phyloP scores from a whole-genome alignment of 1,139 yeast genomes.

The Candida glucosophila region DNA sequence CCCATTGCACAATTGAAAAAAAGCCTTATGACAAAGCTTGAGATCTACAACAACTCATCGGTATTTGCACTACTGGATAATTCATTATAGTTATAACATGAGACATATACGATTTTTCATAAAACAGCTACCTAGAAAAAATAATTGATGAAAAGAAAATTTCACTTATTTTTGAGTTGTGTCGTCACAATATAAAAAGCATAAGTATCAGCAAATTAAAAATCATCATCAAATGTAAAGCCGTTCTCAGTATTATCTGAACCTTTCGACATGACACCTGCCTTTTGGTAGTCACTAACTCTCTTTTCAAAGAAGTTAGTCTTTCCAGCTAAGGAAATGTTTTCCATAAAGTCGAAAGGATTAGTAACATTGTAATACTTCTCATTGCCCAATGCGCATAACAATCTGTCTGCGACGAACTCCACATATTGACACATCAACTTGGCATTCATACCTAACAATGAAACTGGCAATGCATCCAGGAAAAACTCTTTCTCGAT shows the following conservation, averaged over 20 bases:
- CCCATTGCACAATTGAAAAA: too few species aligned
- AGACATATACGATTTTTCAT: too few species aligned
- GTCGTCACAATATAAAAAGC: too few species aligned
- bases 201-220: conserved; percentile 15
- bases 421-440: conserved; percentile 97
- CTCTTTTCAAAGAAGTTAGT: conserved; percentile 98
- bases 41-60: too few species aligned
- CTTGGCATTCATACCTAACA: conserved; percentile 86
- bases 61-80: too few species aligned
- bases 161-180: too few species aligned
- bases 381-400: conserved; percentile 82
- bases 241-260: conserved; percentile 23
- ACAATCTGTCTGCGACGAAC: conserved; percentile 91
- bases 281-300: conserved; percentile 97
- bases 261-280: conserved; percentile 82
- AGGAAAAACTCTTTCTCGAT: conserved; percentile 93
- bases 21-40: too few species aligned
- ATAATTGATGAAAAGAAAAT: too few species aligned
- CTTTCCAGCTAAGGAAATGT: conserved; percentile 94
- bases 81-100: too few species aligned
- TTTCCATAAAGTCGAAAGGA: conserved; percentile 99
- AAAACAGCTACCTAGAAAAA: too few species aligned
- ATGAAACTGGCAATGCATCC: conserved; percentile 84
- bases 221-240: conserved; percentile 43
- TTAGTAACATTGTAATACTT: conserved; percentile 81